Evolutionary conservation across 2,329 filamentous ascomycete genomes (phyloP).

Genomic region (Sordariomycetes sp.): DNA sequence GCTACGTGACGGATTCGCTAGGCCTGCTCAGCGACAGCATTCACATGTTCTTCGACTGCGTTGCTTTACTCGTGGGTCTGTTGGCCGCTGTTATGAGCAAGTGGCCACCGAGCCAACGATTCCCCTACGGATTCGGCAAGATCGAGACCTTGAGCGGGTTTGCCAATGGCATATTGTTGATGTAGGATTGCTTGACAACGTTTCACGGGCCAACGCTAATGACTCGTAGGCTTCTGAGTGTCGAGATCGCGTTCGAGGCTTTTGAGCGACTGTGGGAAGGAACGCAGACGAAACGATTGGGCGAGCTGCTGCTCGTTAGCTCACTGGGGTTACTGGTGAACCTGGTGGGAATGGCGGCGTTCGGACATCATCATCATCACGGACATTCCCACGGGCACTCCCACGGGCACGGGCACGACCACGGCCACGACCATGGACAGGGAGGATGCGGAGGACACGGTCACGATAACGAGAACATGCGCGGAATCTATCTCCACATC

Average conservation of each 20-base stretch:
- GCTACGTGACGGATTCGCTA: conserved; percentile 84
- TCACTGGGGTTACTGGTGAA: conserved; percentile 82
- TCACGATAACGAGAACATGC: conserved; percentile 96
- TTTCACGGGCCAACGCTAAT: background rate
- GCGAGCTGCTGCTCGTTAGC: conserved; percentile 84
- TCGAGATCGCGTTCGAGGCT: conserved; percentile 94
- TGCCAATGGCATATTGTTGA: conserved; percentile 88
- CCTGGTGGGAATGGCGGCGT: conserved; percentile 81
- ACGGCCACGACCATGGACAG: conserved; percentile 25
- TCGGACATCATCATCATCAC: conserved; percentile 56
- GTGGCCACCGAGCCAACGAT: conserved; percentile 82
- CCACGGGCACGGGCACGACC: conserved; percentile 28
- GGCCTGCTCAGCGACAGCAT: conserved; percentile 96
- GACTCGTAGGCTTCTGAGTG: conserved; percentile 66
- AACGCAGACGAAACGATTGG: conserved; percentile 71
- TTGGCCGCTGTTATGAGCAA: conserved; percentile 93
- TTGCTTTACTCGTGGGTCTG: conserved; percentile 82
- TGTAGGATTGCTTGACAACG: conserved; percentile 42
- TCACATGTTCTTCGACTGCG: conserved; percentile 98
- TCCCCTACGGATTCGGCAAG: conserved; percentile 94
- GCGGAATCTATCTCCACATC: conserved; percentile 93
- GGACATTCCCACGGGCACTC: conserved; percentile 26
- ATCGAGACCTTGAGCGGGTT: conserved; percentile 95
- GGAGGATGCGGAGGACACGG: conserved; percentile 14
- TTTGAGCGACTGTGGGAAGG: conserved; percentile 80